A percentile compares a stretch with the other conserved stretches of the same genome.
Evolutionary conservation across 2,329 filamentous ascomycete species (phyloP).

Genomic region (Sporothrix sp.): DNA sequence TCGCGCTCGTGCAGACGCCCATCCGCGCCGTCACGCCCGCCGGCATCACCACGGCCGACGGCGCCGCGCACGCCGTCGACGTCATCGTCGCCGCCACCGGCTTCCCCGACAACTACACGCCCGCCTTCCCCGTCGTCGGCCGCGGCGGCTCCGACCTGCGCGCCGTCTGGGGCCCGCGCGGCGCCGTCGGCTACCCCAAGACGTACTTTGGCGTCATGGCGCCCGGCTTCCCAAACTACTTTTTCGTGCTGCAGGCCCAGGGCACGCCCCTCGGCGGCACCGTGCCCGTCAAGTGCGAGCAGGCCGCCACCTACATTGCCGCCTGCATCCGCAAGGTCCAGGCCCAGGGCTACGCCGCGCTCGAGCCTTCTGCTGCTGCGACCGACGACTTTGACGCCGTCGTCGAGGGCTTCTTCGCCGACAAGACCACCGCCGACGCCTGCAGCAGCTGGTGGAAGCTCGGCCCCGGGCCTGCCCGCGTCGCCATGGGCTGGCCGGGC

Average conservation of each 20-base stretch:
- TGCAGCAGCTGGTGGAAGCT: slow-evolving; percentile 19
- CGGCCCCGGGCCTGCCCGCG: slow-evolving; percentile 1
- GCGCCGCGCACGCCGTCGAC: slow-evolving; percentile 24
- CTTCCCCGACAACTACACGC: slow-evolving; percentile 20
- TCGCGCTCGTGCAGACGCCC: slow-evolving; percentile 24
- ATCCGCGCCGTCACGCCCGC: slow-evolving; percentile 24
- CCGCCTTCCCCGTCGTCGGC: slow-evolving; percentile 19
- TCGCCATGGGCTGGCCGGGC: slow-evolving; percentile 16
- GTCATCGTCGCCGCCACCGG: slow-evolving; percentile 25
- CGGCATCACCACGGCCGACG: slow-evolving; percentile 22
- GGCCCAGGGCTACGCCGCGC: slow-evolving; percentile 11
- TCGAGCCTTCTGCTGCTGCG: slow-evolving; percentile 14
- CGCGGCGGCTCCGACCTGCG: slow-evolving; percentile 16
- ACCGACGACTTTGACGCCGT: slow-evolving; percentile 17
- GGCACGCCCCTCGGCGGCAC: slow-evolving; percentile 15
- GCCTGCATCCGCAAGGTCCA: slow-evolving; percentile 17
- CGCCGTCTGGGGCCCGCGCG: slow-evolving; percentile 18
- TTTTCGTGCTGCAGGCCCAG: slow-evolving; percentile 19
- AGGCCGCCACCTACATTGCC: slow-evolving; percentile 16
- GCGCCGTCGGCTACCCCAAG: slow-evolving; percentile 12
- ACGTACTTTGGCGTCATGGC: slow-evolving; percentile 23
- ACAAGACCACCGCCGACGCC: slow-evolving; percentile 10
- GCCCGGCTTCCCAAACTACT: slow-evolving; percentile 23
- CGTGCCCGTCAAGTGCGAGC: slow-evolving; percentile 16
- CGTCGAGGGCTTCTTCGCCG: slow-evolving; percentile 12